phyloP scores from a whole-genome alignment of 106 monocot genomes.

The Dendrobium nobile region DNA sequence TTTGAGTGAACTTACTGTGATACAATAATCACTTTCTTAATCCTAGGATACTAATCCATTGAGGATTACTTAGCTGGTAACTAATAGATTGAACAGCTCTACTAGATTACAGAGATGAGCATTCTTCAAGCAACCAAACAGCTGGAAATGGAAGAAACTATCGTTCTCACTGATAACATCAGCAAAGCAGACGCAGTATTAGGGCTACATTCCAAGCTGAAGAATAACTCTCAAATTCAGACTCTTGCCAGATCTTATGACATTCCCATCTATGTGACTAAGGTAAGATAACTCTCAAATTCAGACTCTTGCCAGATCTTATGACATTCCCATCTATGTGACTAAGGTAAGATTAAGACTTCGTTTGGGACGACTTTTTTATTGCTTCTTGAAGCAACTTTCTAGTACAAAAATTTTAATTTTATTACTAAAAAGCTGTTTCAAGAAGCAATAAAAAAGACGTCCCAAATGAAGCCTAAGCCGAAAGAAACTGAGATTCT shows the following conservation, averaged over 20 bases:
- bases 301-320: slow-evolving; percentile 57
- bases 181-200: slow-evolving; percentile 82
- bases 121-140: slow-evolving; percentile 70
- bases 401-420: no score
- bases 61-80: slow-evolving; percentile 9
- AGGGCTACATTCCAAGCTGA: slow-evolving; percentile 69
- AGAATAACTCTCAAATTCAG: slow-evolving; percentile 80
- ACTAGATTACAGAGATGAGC: slow-evolving; percentile 70
- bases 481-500: not conserved
- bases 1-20: no score
- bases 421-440: no score
- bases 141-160: slow-evolving; percentile 43
- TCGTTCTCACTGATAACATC: slow-evolving; percentile 63
- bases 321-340: slow-evolving; percentile 58
- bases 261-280: slow-evolving; percentile 67
- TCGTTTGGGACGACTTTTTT: no score
- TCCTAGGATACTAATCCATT: not conserved
- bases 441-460: no score
- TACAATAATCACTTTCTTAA: no score
- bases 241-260: slow-evolving; percentile 46
- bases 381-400: no score
- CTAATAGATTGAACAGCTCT: slow-evolving; percentile 50
- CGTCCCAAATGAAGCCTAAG: not conserved
- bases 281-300: slow-evolving; percentile 79
- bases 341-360: slow-evolving; percentile 48